Evolutionary conservation across 2,329 filamentous ascomycete species (phyloP).

Genomic region (Colletotrichum theobromicola): DNA sequence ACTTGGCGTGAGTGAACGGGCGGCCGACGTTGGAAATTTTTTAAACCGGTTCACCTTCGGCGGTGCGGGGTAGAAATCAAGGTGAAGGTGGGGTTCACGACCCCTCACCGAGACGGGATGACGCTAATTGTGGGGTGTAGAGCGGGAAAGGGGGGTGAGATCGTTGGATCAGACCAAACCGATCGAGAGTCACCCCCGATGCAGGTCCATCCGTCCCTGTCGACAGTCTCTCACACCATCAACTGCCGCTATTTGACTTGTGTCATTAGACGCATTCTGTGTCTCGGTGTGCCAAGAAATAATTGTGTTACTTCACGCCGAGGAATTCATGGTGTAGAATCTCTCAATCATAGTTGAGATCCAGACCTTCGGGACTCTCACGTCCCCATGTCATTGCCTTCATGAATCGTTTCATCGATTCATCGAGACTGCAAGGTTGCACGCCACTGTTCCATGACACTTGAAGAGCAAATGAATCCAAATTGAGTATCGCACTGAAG

Average conservation of each 20-base stretch:
- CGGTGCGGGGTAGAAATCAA: slow-evolving; percentile 11
- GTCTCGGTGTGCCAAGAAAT: neutral
- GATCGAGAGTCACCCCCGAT: neutral
- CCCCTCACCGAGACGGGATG: neutral
- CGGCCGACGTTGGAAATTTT: neutral
- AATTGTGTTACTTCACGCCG: neutral
- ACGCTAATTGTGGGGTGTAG: neutral
- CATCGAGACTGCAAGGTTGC: neutral
- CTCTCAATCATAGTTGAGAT: too few relatives aligned
- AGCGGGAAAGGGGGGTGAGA: neutral
- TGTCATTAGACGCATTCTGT: neutral
- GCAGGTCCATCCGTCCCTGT: neutral
- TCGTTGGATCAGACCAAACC: neutral
- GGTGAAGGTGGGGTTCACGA: slow-evolving; percentile 2
- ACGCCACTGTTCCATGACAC: too few relatives aligned
- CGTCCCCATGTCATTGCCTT: neutral
- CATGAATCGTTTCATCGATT: neutral
- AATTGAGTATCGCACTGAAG: too few relatives aligned
- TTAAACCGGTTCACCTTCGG: neutral
- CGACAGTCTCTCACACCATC: neutral
- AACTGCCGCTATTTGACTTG: neutral
- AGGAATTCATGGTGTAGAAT: neutral
- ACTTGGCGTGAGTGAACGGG: neutral
- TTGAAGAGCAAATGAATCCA: too few relatives aligned
- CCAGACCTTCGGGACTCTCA: neutral